Percentiles rank a stretch among this genome's conserved stretches.
phyloP scores from a whole-genome alignment of 306 rosid species.

The Cicer cuneatum region DNA sequence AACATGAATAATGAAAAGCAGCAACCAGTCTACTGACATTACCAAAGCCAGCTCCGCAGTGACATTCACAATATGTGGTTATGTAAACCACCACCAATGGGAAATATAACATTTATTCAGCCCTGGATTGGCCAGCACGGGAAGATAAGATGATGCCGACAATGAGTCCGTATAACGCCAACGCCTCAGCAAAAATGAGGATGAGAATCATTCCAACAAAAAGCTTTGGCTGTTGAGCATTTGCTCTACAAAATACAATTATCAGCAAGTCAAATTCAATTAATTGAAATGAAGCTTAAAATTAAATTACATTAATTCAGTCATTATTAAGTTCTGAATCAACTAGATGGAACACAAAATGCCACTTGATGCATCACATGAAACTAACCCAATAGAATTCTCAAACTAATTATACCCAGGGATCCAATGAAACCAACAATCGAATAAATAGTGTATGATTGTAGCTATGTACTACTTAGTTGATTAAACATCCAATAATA shows the following conservation, averaged over 20 bases:
- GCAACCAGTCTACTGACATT: conserved; percentile 16
- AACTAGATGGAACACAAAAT: conserved; percentile 7
- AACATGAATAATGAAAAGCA: conserved; percentile 37
- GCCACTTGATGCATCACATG: neutral
- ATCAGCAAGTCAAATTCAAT: conserved; percentile 32
- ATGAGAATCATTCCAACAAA: conserved; percentile 84
- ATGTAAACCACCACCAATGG: conserved; percentile 12
- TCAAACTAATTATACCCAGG: neutral
- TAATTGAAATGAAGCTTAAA: conserved; percentile 11
- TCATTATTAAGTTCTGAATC: conserved; percentile 1
- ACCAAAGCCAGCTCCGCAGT: neutral
- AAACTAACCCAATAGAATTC: conserved; percentile 18
- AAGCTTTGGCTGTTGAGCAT: conserved; percentile 81
- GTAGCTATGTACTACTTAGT: neutral
- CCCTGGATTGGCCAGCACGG: conserved; percentile 81
- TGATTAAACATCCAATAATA: neutral
- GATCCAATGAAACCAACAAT: conserved; percentile 23
- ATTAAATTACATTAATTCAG: neutral
- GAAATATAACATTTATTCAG: conserved; percentile 52
- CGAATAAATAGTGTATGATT: conserved; percentile 2
- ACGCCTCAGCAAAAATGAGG: conserved; percentile 77
- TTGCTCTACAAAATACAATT: conserved; percentile 56
- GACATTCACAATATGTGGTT: conserved; percentile 32
- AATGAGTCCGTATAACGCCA: conserved; percentile 76
- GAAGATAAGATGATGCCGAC: conserved; percentile 83